Evolutionary conservation across 2,329 filamentous ascomycete species (phyloP).

Genomic region (Fusarium stilboides): DNA sequence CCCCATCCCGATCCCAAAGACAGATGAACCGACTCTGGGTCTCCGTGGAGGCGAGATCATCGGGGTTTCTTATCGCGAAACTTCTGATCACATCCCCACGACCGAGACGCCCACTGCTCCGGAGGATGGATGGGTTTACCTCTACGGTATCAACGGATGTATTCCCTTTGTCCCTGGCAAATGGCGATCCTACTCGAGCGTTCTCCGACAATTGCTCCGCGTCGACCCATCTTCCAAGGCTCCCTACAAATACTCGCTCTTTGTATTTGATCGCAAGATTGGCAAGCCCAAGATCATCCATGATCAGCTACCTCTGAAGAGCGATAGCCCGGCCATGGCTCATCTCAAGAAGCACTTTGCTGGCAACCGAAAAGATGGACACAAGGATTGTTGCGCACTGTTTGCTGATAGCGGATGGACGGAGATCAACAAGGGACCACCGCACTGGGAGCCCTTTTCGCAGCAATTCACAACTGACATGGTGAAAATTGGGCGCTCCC

Average conservation of each 20-base stretch:
- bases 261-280: constrained; percentile 27
- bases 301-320: constrained; percentile 24
- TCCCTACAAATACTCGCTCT: constrained; percentile 32
- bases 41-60: constrained; percentile 37
- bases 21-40: constrained; percentile 10
- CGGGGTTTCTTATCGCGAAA: too few relatives aligned
- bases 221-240: background rate
- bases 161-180: constrained; percentile 46
- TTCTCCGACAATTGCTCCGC: constrained; percentile 47
- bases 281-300: background rate
- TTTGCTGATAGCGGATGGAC: constrained; percentile 40
- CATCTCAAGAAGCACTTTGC: constrained; percentile 25
- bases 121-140: constrained; percentile 29
- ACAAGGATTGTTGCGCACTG: constrained; percentile 37
- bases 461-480: constrained; percentile 37
- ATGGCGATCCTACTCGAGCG: constrained; percentile 39
- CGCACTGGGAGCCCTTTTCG: constrained; percentile 42
- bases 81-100: constrained; percentile 15
- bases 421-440: constrained; percentile 5
- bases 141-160: constrained; percentile 54
- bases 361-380: background rate
- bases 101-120: background rate
- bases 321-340: constrained; percentile 6
- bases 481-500: constrained; percentile 29
- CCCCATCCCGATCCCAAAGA: constrained; percentile 15